phyloP scores from a whole-genome alignment of 2,329 filamentous ascomycete species.

The Xylariaceae sp. region DNA sequence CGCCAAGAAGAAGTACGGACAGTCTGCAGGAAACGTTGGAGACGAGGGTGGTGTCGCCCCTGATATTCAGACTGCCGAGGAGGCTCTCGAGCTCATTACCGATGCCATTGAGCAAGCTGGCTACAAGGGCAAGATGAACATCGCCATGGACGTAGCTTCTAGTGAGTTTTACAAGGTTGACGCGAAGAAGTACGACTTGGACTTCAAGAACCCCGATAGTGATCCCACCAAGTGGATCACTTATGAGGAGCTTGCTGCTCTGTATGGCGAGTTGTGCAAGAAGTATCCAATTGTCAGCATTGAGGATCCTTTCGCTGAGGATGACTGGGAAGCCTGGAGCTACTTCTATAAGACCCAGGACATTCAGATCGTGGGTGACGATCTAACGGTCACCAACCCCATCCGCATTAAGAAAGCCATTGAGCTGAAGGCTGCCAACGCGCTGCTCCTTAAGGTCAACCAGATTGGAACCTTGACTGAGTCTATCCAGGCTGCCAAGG shows the following conservation, averaged over 20 bases:
- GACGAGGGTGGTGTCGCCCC: conserved; percentile 99
- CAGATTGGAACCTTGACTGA: conserved; percentile 98
- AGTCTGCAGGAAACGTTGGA: conserved; percentile 97
- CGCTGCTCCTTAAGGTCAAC: conserved; percentile 98
- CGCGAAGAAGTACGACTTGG: conserved; percentile 98
- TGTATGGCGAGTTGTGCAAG: conserved; percentile 81
- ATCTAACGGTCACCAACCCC: conserved; percentile 98
- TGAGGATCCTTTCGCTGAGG: conserved; percentile 98
- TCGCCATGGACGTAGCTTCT: conserved; percentile 98
- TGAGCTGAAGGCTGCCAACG: conserved; percentile 97
- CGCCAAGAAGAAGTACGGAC: conserved; percentile 99
- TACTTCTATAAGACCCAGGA: conserved; percentile 99
- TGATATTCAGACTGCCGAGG: conserved; percentile 94
- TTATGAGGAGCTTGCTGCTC: conserved; percentile 90
- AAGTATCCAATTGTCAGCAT: conserved; percentile 99
- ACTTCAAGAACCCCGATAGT: conserved; percentile 99
- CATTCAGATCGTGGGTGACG: conserved; percentile 97
- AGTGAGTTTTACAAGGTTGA: conserved; percentile 99
- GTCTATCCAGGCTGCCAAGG: conserved; percentile 98
- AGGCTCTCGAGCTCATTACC: conserved; percentile 94
- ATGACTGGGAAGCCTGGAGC: conserved; percentile 99
- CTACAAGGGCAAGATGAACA: conserved; percentile 94
- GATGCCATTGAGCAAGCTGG: conserved; percentile 91
- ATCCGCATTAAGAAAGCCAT: conserved; percentile 99
- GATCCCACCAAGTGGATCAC: conserved; percentile 97